Evolutionary conservation across 108 stramenopile species (phyloP).

Genomic region (Nitzschia sp.): DNA sequence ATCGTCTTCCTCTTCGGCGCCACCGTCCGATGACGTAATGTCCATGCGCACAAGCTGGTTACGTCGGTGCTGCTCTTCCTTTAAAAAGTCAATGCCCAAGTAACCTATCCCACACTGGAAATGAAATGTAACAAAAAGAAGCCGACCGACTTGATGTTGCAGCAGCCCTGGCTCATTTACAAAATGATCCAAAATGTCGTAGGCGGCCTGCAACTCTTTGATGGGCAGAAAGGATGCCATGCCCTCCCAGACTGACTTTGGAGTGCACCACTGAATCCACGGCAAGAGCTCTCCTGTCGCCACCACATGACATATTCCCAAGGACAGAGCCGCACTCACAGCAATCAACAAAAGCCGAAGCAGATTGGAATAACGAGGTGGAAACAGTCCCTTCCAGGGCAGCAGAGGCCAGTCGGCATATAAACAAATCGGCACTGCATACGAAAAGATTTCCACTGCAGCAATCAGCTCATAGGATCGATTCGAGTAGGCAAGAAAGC

Average conservation of each 20-base stretch:
- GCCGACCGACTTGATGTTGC: constrained; percentile 53
- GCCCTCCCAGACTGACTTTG: constrained; percentile 23
- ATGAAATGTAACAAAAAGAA: constrained; percentile 88
- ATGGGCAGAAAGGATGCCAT: constrained; percentile 68
- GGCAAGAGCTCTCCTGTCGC: constrained; percentile 27
- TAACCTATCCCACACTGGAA: constrained; percentile 88
- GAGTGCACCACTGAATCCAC: constrained; percentile 24
- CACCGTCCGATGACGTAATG: constrained; percentile 25
- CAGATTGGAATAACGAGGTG: constrained; percentile 3
- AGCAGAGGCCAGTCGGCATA: not conserved
- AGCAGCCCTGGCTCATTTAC: constrained; percentile 45
- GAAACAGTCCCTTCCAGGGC: not conserved
- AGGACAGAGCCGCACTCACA: constrained; percentile 39
- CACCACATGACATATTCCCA: constrained; percentile 33
- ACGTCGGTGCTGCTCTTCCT: constrained; percentile 70
- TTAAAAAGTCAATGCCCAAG: constrained; percentile 82
- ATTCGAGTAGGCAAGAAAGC: constrained; percentile 53
- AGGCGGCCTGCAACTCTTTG: constrained; percentile 57
- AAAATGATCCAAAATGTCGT: constrained; percentile 63
- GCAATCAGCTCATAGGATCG: constrained; percentile 66
- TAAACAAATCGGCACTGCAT: constrained; percentile 51
- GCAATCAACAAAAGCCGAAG: constrained; percentile 32
- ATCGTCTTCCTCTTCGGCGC: constrained; percentile 11
- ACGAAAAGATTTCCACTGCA: constrained; percentile 72
- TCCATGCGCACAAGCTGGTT: constrained; percentile 86